phyloP scores from a whole-genome alignment of 345 rosid species.

The Dipteronia dyeriana region DNA sequence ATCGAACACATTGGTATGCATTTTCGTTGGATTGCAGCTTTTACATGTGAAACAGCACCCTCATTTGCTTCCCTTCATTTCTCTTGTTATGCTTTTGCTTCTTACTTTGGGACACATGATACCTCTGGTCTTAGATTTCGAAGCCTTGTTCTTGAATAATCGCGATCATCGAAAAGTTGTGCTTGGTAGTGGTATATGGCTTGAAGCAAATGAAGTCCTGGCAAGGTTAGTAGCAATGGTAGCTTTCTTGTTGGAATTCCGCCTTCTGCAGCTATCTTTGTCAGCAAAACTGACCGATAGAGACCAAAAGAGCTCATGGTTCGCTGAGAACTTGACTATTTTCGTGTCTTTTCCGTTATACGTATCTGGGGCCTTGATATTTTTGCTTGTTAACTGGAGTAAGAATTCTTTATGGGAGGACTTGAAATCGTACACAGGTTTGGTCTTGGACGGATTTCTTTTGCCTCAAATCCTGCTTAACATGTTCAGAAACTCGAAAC shows the following conservation, averaged over 20 bases:
- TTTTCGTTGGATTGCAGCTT: conserved; percentile 42
- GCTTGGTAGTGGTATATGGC: conserved; percentile 37
- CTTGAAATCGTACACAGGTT: conserved; percentile 44
- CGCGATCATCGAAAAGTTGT: conserved; percentile 9
- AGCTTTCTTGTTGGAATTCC: conserved; percentile 47
- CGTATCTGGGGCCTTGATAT: conserved; percentile 38
- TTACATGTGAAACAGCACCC: conserved; percentile 41
- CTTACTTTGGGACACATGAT: conserved; percentile 44
- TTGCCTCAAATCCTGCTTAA: conserved; percentile 53
- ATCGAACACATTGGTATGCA: conserved; percentile 41
- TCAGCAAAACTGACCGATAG: conserved; percentile 31
- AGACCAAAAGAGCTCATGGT: conserved; percentile 28
- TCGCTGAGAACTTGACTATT: conserved; percentile 42
- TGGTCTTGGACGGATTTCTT: conserved; percentile 49
- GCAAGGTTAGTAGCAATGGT: conserved; percentile 45
- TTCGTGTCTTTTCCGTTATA: conserved; percentile 34
- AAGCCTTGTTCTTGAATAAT: conserved; percentile 32
- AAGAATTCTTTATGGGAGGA: conserved; percentile 22
- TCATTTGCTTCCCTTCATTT: conserved; percentile 37
- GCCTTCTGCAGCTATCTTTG: conserved; percentile 46
- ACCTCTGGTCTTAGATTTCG: conserved; percentile 47
- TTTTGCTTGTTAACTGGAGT: conserved; percentile 26
- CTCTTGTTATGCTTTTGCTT: conserved; percentile 46
- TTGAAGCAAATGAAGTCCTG: conserved; percentile 41
- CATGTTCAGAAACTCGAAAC: conserved; percentile 36